Percentiles rank a stretch among this genome's conserved stretches.
Evolutionary conservation across 2,329 filamentous ascomycete genomes (phyloP).

Genomic region (Ophiostoma triangulosporum): DNA sequence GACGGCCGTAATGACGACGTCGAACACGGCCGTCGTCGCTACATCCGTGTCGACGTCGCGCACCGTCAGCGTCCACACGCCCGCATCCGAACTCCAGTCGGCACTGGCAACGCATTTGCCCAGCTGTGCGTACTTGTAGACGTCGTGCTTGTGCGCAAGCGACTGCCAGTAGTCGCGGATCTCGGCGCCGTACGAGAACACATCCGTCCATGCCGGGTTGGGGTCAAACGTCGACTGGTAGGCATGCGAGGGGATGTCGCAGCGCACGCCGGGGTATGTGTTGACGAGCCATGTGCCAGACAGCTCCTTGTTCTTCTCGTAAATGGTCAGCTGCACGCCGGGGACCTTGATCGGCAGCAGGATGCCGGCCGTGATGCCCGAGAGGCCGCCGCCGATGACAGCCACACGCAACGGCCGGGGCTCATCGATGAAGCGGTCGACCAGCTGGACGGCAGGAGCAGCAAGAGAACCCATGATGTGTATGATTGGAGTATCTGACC

Average conservation of each 20-base stretch:
- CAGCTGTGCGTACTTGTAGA: constrained; percentile 45
- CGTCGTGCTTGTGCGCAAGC: constrained; percentile 48
- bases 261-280: constrained; percentile 25
- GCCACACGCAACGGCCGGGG: constrained; percentile 38
- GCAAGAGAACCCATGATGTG: constrained; percentile 6
- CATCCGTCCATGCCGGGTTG: constrained; percentile 55
- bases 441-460: constrained; percentile 12
- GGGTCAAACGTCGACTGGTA: constrained; percentile 57
- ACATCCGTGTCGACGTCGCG: constrained; percentile 26
- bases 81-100: constrained; percentile 37
- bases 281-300: constrained; percentile 24
- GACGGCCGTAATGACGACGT: constrained; percentile 49
- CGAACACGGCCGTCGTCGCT: constrained; percentile 29
- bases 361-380: constrained; percentile 50
- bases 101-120: constrained; percentile 40
- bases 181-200: constrained; percentile 53
- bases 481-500: background rate
- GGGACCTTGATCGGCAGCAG: constrained; percentile 57
- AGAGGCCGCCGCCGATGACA: constrained; percentile 50
- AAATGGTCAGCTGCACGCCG: constrained; percentile 48
- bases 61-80: constrained; percentile 42
- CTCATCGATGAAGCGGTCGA: constrained; percentile 31
- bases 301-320: constrained; percentile 54
- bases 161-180: constrained; percentile 54
- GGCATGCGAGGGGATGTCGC: constrained; percentile 56